Conservation (phyloP, 805 yeast species). For the Candida orba region DNA sequence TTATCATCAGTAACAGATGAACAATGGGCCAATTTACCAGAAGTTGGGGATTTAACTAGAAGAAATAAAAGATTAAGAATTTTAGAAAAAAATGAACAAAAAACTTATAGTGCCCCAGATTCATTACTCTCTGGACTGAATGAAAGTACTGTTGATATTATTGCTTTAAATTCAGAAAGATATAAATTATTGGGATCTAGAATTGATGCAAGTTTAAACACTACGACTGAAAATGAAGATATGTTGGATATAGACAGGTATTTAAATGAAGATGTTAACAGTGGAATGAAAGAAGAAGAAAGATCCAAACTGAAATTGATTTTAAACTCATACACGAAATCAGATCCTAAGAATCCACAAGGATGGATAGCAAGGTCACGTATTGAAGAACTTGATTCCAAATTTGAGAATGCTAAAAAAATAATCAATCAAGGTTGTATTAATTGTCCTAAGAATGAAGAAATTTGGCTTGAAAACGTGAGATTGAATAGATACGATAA, state of each 20-base stretch:
- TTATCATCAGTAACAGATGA: conserved; percentile 51
- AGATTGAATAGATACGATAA: conserved; percentile 45
- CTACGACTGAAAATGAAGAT: conserved; percentile 10
- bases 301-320: conserved; percentile 50
- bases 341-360: conserved; percentile 66
- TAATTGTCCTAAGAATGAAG: conserved; percentile 57
- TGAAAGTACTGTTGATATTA: conserved; percentile 31
- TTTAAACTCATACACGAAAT: conserved; percentile 57
- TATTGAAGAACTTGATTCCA: conserved; percentile 60
- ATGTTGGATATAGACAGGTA: conserved; percentile 25
- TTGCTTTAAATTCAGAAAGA: conserved; percentile 55
- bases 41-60: conserved; percentile 80
- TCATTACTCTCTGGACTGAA: conserved; percentile 37
- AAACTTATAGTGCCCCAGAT: conserved; percentile 84
- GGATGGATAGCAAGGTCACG: conserved; percentile 87
- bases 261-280: conserved; percentile 29
- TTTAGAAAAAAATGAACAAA: conserved; percentile 50
- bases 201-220: conserved; percentile 35
- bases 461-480: conserved; percentile 77
- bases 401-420: conserved; percentile 46
- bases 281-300: conserved; percentile 37
- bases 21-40: conserved; percentile 82
- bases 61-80: conserved; percentile 66
- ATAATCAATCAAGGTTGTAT: conserved; percentile 71
- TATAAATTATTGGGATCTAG: conserved; percentile 50